Conservation (phyloP, 2,329 filamentous ascomycete genomes). For the Graphilbum fragrans region DNA sequence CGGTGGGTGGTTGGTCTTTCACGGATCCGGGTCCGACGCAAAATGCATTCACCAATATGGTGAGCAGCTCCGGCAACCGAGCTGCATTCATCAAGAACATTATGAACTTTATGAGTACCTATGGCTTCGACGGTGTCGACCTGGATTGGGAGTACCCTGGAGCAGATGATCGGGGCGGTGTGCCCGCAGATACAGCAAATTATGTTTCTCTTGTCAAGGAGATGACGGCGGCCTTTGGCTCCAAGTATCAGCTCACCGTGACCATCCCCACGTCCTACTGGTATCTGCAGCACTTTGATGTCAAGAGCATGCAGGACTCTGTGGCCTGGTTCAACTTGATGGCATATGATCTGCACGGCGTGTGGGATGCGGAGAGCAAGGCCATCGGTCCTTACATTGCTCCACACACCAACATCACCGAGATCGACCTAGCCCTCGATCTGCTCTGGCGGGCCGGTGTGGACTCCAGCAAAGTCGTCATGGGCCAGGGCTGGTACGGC, state of each 20-base stretch:
- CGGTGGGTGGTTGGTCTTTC: conserved; percentile 29
- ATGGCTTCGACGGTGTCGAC: conserved; percentile 8
- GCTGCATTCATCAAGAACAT: conserved; percentile 6
- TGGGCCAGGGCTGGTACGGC: conserved; percentile 34
- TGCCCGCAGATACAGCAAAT: conserved; percentile 7
- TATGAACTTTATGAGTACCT: conserved; percentile 6
- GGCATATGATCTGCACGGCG: conserved; percentile 27
- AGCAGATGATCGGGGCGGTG: conserved; percentile 10
- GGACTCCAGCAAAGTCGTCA: conserved; percentile 23
- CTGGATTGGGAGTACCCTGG: conserved; percentile 10
- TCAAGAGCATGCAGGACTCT: conserved; percentile 9
- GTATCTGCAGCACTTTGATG: conserved; percentile 11
- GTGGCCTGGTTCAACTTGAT: conserved; percentile 11
- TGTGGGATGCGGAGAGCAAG: conserved; percentile 19
- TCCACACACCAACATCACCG: conserved; percentile 33
- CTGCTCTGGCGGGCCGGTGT: conserved; percentile 35
- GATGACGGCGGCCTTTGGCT: not conserved
- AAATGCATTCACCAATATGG: conserved; percentile 15
- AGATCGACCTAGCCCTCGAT: conserved; percentile 26
- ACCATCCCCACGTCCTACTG: conserved; percentile 9
- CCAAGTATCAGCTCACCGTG: conserved; percentile 1
- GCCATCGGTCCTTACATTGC: conserved; percentile 18
- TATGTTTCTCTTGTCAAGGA: not conserved
- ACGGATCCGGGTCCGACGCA: conserved; percentile 19
- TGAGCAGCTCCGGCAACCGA: conserved; percentile 1